Percentiles rank a stretch among this genome's conserved stretches.
Conservation (phyloP, 192 early-diverging fungal species). For the Chytriomyces hyalinus region DNA sequence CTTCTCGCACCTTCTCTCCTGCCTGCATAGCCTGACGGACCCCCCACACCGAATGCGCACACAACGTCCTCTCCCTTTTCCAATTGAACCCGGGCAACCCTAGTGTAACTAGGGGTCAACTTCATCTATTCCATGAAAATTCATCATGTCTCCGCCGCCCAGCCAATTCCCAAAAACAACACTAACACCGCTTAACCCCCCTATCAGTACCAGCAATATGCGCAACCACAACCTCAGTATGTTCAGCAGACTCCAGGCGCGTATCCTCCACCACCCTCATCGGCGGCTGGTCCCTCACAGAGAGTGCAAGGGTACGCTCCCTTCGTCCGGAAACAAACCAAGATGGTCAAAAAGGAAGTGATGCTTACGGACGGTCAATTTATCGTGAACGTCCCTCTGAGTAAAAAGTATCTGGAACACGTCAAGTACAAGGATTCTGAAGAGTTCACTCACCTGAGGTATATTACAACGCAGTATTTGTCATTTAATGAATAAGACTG, state of each 20-base stretch:
- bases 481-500: not conserved
- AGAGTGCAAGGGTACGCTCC: not conserved
- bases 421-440: constrained; percentile 53
- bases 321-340: constrained; percentile 17
- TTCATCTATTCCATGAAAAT: not conserved
- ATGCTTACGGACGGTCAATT: constrained; percentile 36
- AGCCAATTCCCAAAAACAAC: not conserved
- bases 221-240: constrained; percentile 2
- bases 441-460: constrained; percentile 75
- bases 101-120: not conserved
- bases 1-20: not conserved
- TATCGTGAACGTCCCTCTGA: constrained; percentile 49
- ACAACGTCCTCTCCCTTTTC: not conserved
- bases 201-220: not conserved
- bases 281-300: not conserved
- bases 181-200: not conserved
- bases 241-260: not conserved
- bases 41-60: not conserved
- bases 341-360: constrained; percentile 28
- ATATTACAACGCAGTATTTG: not conserved
- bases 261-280: not conserved
- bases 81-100: not conserved
- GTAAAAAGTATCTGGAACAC: constrained; percentile 48
- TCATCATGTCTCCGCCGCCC: not conserved
- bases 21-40: not conserved